A percentile compares a stretch with the other conserved stretches of the same genome.
Conservation (phyloP, 805 yeast genomes). For the Kluyveromyces siamensis region DNA sequence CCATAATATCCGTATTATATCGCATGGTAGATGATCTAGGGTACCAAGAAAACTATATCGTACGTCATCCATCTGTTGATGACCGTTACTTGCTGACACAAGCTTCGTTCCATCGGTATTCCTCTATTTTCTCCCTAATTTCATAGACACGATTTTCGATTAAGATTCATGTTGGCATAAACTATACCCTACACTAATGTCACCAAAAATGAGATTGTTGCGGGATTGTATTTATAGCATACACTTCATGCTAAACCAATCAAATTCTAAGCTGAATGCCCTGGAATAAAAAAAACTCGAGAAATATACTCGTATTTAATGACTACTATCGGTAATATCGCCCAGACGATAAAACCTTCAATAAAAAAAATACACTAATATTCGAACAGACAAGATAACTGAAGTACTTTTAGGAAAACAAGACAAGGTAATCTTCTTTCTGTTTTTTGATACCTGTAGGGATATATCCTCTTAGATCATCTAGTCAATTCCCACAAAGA, state of each 20-base stretch:
- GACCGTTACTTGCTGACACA: not conserved
- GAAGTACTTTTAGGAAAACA: not conserved
- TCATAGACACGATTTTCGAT: not conserved
- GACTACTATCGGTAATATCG: not conserved
- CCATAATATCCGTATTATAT: conserved; percentile 35
- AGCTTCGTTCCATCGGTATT: not conserved
- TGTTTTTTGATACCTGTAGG: not conserved
- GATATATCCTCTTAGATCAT: not conserved
- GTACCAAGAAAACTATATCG: conserved; percentile 31
- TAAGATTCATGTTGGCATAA: not conserved
- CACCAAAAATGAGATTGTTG: not conserved
- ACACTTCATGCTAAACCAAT: not conserved
- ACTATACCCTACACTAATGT: not conserved
- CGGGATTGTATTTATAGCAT: not conserved
- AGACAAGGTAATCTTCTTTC: not conserved
- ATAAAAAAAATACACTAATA: not conserved
- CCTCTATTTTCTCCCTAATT: not conserved
- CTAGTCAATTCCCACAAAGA: not conserved
- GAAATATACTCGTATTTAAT: not conserved
- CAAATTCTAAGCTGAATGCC: not conserved
- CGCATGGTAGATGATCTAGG: conserved; percentile 37
- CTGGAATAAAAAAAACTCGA: not conserved
- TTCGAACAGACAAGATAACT: not conserved
- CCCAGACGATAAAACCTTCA: not conserved
- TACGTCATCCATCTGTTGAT: conserved; percentile 21